Percentiles rank a stretch among this genome's conserved stretches.
Conservation (phyloP, 306 rosid species). For the Glycyrrhiza uralensis region DNA sequence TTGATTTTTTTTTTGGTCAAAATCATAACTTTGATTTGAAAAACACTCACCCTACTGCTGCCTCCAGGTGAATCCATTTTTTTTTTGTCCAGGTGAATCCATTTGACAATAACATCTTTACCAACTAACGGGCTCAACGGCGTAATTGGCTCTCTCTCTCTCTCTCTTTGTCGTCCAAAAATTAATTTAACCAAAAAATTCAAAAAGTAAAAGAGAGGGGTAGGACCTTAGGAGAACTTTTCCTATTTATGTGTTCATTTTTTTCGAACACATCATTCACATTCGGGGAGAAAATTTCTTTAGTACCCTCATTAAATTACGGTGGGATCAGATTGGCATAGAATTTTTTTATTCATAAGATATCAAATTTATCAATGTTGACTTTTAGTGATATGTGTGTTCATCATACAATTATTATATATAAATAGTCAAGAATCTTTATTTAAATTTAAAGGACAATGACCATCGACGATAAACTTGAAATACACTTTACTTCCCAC, state of each 20-base stretch:
- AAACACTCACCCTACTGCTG: neutral
- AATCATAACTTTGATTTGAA: constrained; percentile 21
- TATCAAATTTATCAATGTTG: neutral
- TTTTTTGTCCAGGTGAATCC: constrained; percentile 19
- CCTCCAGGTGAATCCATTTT: constrained; percentile 11
- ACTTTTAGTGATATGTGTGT: no score
- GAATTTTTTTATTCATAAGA: neutral
- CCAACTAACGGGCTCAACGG: constrained; percentile 32
- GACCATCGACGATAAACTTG: no score
- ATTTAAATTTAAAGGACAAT: no score
- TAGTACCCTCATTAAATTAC: no score
- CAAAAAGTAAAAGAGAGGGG: neutral
- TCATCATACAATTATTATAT: no score
- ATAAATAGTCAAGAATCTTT: no score
- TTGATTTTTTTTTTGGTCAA: no score
- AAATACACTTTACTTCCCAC: no score
- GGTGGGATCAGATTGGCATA: no score
- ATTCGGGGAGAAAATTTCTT: no score
- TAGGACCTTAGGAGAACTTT: neutral
- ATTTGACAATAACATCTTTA: constrained; percentile 7
- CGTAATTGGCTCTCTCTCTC: constrained; percentile 32
- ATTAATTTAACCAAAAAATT: neutral
- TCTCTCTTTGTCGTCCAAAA: neutral
- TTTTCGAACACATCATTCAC: neutral
- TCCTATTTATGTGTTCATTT: neutral